A percentile compares a stretch with the other conserved stretches of the same genome.
phyloP scores from a whole-genome alignment of 2,329 filamentous ascomycete species.

The Mollisia scopiformis region DNA sequence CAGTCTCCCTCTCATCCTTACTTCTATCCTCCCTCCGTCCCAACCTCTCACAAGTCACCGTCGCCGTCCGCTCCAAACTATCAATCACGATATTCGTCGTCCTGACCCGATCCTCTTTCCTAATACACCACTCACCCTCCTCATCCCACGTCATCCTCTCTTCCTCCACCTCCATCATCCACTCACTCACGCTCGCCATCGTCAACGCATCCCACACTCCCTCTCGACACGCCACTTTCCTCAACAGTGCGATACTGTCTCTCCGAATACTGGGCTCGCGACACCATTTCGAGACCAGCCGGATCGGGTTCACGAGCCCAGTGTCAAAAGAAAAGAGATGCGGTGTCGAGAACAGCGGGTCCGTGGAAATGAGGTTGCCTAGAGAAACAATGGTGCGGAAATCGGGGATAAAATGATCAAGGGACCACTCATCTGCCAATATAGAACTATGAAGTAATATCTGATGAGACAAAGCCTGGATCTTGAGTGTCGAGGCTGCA shows the following conservation, averaged over 20 bases:
- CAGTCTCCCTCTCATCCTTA: neutral
- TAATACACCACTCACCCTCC: neutral
- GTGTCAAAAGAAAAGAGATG: slow-evolving; percentile 11
- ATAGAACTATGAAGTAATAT: slow-evolving; percentile 3
- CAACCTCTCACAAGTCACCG: neutral
- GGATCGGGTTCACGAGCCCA: slow-evolving; percentile 6
- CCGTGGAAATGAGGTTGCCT: neutral
- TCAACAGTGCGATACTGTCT: slow-evolving; percentile 7
- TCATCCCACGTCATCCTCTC: neutral
- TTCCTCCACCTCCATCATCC: neutral
- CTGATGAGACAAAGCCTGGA: slow-evolving; percentile 4
- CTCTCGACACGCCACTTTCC: slow-evolving; percentile 8
- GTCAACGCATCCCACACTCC: slow-evolving; percentile 10
- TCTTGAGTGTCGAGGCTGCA: neutral
- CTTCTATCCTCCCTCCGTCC: neutral
- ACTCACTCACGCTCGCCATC: slow-evolving; percentile 13
- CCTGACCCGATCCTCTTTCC: neutral
- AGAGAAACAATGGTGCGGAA: slow-evolving; percentile 1
- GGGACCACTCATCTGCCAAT: neutral
- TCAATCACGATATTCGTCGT: neutral
- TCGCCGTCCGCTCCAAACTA: neutral
- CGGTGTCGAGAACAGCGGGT: neutral
- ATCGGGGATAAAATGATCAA: neutral
- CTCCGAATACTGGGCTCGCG: slow-evolving; percentile 11
- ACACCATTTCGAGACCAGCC: slow-evolving; percentile 14